Conservation (phyloP, 139 green algal species). For the Choricystis sp. region DNA sequence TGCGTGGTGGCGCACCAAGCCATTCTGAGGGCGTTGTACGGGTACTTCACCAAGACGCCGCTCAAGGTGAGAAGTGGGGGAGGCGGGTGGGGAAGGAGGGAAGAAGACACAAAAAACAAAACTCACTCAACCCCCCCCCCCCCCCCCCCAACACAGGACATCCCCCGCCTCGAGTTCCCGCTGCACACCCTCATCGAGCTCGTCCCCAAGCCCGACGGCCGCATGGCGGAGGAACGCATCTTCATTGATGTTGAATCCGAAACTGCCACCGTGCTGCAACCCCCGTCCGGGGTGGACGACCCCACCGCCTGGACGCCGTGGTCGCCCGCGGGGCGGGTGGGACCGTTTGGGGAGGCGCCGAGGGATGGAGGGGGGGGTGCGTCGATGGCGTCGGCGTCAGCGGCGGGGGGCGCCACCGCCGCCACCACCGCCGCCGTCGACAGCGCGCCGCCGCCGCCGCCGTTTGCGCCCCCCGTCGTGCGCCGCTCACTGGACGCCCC, state of each 20-base stretch:
- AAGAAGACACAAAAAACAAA: no score
- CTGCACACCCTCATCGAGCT: constrained; percentile 89
- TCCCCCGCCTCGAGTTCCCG: constrained; percentile 58
- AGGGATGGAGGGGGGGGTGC: no score
- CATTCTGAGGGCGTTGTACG: constrained; percentile 69
- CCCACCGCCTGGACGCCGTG: background rate
- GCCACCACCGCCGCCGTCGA: no score
- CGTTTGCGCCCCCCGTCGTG: no score
- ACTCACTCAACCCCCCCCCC: background rate
- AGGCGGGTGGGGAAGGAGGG: no score
- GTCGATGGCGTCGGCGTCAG: no score
- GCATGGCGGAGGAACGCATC: constrained; percentile 54
- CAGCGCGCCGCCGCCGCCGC: no score
- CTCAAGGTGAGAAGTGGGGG: constrained; percentile 17
- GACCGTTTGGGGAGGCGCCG: no score
- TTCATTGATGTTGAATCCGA: constrained; percentile 22
- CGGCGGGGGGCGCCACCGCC: no score
- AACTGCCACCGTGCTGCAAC: background rate
- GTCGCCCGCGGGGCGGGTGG: no score
- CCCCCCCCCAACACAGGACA: background rate
- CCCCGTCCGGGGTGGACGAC: no score
- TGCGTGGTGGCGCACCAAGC: constrained; percentile 74
- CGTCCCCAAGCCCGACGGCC: constrained; percentile 62
- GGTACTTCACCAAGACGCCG: constrained; percentile 61
- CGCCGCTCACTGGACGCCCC: no score